These are phyloP conservation scores for Limonium bicolor DNA, from an alignment of 148 eudicot species.

Conservation along the genomic window DNA sequence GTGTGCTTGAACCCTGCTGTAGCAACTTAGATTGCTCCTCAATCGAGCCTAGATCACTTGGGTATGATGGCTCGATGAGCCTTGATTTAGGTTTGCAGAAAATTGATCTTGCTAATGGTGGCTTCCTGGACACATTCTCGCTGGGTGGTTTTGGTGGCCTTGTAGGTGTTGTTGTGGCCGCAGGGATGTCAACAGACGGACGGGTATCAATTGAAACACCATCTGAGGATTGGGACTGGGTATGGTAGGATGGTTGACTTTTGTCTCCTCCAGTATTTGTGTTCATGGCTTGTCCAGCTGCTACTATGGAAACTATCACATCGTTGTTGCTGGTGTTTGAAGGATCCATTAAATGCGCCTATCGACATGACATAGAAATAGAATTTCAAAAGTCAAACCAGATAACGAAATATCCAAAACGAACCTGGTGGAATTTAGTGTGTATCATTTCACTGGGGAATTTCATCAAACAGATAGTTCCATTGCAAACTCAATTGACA, in stretches of 20 bases:
- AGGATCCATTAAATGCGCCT: background rate
- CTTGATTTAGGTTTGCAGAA: constrained; percentile 59
- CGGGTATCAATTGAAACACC: background rate
- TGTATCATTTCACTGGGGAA: background rate
- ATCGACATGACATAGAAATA: background rate
- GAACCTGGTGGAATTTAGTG: background rate
- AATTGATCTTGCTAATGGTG: constrained; percentile 18
- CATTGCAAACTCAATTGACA: too few relatives aligned
- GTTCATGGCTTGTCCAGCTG: constrained; percentile 5
- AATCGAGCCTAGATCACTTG: constrained; percentile 15
- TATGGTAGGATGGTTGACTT: background rate
- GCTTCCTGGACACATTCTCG: constrained; percentile 16
- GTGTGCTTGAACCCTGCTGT: constrained; percentile 11
- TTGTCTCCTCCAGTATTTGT: background rate
- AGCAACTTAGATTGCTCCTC: constrained; percentile 12
- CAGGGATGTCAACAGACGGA: constrained; percentile 19
- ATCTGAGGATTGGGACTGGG: constrained; percentile 3
- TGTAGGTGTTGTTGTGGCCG: constrained; percentile 16
- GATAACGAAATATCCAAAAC: background rate
- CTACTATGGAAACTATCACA: constrained; percentile 14
- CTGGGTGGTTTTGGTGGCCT: constrained; percentile 16
- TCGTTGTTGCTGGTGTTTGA: background rate
- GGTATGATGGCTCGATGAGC: constrained; percentile 40
- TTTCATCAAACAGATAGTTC: constrained; percentile 3
- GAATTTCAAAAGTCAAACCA: background rate